These are phyloP conservation scores for Anastatica hierochuntica DNA, from an alignment of 345 rosid genomes.

Conservation along the genomic window DNA sequence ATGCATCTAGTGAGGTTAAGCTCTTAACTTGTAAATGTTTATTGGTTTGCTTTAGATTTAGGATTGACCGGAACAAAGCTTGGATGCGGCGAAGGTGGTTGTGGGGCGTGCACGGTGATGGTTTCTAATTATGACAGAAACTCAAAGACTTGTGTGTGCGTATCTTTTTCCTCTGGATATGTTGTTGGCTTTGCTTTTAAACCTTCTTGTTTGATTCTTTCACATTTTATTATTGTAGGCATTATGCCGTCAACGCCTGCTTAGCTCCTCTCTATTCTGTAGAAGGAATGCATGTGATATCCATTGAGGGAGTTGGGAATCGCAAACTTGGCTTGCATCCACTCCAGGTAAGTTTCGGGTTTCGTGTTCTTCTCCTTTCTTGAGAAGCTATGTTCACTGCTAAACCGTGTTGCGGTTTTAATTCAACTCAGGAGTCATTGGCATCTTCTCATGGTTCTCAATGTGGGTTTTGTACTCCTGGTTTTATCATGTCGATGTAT, in stretches of 20 bases:
- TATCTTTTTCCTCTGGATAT: constrained; percentile 17
- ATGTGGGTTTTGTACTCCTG: constrained; percentile 99
- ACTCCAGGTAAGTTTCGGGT: constrained; percentile 81
- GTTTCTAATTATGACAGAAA: constrained; percentile 50
- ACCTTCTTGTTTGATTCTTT: too few relatives aligned
- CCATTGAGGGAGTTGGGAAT: constrained; percentile 89
- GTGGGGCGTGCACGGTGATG: constrained; percentile 98
- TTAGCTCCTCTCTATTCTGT: constrained; percentile 88
- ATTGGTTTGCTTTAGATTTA: constrained; percentile 32
- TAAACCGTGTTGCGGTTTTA: too few relatives aligned
- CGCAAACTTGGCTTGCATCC: constrained; percentile 80
- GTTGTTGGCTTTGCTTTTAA: too few relatives aligned
- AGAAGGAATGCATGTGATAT: constrained; percentile 92
- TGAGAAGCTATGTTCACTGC: too few relatives aligned
- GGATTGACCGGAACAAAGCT: constrained; percentile 91
- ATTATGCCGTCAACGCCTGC: constrained; percentile 91
- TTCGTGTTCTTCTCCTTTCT: too few relatives aligned
- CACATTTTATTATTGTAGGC: too few relatives aligned
- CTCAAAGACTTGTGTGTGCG: constrained; percentile 62
- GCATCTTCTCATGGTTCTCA: constrained; percentile 83
- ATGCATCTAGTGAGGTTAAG: too few relatives aligned
- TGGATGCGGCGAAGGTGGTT: constrained; percentile 99
- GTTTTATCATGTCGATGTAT: constrained; percentile 92
- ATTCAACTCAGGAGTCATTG: constrained; percentile 83
- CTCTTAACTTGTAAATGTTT: too few relatives aligned